Conservation (phyloP, 257 asterid species). For the Marsdenia floribunda region DNA sequence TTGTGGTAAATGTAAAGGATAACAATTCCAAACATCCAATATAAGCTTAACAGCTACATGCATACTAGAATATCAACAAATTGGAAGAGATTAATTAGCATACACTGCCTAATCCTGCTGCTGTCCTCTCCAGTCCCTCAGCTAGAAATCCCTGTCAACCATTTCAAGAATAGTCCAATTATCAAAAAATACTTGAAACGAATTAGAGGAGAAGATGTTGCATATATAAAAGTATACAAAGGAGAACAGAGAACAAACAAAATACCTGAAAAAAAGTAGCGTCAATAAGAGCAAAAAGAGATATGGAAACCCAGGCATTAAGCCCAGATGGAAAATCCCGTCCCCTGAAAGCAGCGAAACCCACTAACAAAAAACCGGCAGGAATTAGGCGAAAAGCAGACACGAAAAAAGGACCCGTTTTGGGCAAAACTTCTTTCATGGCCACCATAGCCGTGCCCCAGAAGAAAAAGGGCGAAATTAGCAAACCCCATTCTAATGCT, state of each 20-base stretch:
- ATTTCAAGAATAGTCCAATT: conserved; percentile 20
- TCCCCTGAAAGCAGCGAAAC: conserved; percentile 71
- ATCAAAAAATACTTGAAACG: conserved; percentile 9
- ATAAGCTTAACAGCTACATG: neutral
- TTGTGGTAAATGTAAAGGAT: neutral
- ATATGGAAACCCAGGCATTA: conserved; percentile 77
- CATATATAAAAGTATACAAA: neutral
- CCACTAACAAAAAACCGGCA: conserved; percentile 71
- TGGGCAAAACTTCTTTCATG: conserved; percentile 91
- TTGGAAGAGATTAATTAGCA: conserved; percentile 28
- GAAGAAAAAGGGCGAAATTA: conserved; percentile 94
- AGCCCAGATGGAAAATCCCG: conserved; percentile 65
- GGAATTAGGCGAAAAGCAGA: conserved; percentile 89
- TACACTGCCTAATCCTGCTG: conserved; percentile 99
- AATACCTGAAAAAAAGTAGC: conserved; percentile 92
- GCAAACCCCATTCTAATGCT: conserved; percentile 64
- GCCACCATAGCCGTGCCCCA: conserved; percentile 99
- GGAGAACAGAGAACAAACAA: conserved; percentile 10
- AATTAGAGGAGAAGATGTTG: neutral
- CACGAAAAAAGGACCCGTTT: conserved; percentile 78
- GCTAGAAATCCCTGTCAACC: conserved; percentile 88
- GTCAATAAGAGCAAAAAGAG: conserved; percentile 72
- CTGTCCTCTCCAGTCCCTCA: conserved; percentile 88
- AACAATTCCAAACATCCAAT: neutral
- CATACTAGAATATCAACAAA: conserved; percentile 3